Evolutionary conservation across 176 grass and related monocot genomes (phyloP), one percentile per base, ranked within the genome.

Genomic region (Cocos nucifera): DNA sequence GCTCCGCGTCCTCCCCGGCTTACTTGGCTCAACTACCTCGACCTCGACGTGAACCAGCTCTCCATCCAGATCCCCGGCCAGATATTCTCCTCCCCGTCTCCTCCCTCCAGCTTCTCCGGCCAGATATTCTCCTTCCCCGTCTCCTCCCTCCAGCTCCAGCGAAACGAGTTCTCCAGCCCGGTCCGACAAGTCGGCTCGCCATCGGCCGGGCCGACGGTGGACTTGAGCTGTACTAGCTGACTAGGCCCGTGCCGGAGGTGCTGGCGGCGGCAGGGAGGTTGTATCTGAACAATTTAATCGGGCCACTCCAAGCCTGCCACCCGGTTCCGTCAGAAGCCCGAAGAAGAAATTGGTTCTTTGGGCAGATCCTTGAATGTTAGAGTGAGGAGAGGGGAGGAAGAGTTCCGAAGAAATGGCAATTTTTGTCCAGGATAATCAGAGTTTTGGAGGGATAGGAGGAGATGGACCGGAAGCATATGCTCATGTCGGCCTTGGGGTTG

Each of bases 211-310:
- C 28, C 65, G 16, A 68, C 65, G 19, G 65, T 68, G 10, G 65
- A 68, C 53, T 26, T 68, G 49, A 68, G 65, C 53, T 56, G 30
- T 28, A 68, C 65, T 53, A 53, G 25, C 52, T 68, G 16, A 56
- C 28, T 2, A 53, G 65, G 1, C 18, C 12, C 18, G 53, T 68
- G 5, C 53, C 65, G 10, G 53, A 3, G 4, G 53, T 20, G 52
- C 65, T 68, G 53, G 65, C 65, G n/a, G 52, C 19, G 27, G 65
- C 65, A 0, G 52, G 65, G 6, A 9, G 52, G 17, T 12, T 68
- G 18, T 68, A 68, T 53, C 53, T 68, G 26, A 17, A 68, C 28
- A 35, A 21, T 21, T 21, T 21, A 21, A 21, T 21, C 21, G 21
- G 21, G 21, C 21, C 21, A 21, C 21, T 21, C 21, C 21, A 21